phyloP scores from a whole-genome alignment of 345 rosid genomes.

The Ceriops tagal region DNA sequence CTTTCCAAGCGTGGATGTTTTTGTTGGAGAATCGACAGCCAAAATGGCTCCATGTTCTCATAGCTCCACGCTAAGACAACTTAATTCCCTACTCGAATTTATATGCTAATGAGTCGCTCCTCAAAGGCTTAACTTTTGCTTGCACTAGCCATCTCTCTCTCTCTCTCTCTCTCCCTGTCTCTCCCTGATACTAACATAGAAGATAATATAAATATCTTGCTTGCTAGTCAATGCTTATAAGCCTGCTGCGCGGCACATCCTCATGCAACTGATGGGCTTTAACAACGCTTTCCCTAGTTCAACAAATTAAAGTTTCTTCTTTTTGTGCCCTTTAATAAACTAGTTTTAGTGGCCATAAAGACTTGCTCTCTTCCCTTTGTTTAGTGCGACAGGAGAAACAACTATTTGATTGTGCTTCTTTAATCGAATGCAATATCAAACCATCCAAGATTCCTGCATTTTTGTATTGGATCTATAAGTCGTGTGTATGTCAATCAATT shows the following conservation, averaged over 20 bases:
- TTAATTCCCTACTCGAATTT: slow-evolving; percentile 12
- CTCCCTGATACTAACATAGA: background rate
- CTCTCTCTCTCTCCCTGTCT: too few relatives aligned
- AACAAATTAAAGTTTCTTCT: background rate
- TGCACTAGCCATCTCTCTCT: background rate
- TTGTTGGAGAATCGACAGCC: slow-evolving; percentile 75
- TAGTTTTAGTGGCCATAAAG: slow-evolving; percentile 34
- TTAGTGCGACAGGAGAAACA: background rate
- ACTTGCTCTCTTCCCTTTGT: background rate
- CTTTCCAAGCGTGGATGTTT: slow-evolving; percentile 60
- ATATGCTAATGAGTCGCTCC: slow-evolving; percentile 11
- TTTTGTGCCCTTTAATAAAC: background rate
- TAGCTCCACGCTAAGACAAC: slow-evolving; percentile 24
- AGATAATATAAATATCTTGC: background rate
- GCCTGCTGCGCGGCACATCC: too few relatives aligned
- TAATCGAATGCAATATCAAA: background rate
- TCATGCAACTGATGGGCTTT: background rate
- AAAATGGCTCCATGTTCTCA: slow-evolving; percentile 60
- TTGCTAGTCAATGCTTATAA: background rate
- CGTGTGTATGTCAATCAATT: too few relatives aligned
- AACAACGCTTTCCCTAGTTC: too few relatives aligned
- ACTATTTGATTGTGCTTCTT: background rate
- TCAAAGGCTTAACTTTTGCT: background rate
- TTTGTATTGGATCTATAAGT: background rate
- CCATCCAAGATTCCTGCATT: background rate